phyloP scores from a whole-genome alignment of 192 early-diverging fungal genomes.

The Backusella morwellensis region DNA sequence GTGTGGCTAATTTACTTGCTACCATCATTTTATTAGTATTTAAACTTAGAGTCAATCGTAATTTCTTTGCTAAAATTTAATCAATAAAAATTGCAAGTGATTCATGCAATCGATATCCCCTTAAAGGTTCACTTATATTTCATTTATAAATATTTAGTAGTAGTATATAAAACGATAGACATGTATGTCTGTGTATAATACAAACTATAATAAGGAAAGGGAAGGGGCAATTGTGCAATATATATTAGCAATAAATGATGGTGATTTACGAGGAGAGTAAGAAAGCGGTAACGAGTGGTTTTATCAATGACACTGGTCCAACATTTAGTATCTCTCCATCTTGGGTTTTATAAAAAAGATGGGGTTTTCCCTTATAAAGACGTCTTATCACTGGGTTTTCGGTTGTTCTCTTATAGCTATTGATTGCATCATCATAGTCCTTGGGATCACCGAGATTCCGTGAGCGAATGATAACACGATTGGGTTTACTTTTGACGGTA shows the following conservation, averaged over 20 bases:
- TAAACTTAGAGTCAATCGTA: constrained; percentile 17
- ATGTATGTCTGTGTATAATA: background rate
- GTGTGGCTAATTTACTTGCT: constrained; percentile 8
- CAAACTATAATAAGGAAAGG: background rate
- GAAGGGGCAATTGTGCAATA: background rate
- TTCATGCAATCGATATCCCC: no score
- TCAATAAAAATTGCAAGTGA: background rate
- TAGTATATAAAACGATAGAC: no score
- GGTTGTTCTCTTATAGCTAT: background rate
- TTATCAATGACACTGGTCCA: background rate
- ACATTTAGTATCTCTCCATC: background rate
- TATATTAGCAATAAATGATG: background rate
- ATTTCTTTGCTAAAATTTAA: constrained; percentile 17
- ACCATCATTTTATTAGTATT: constrained; percentile 4
- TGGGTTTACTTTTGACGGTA: background rate
- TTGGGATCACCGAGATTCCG: background rate
- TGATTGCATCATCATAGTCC: background rate
- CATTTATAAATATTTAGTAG: no score
- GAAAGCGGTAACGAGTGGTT: background rate
- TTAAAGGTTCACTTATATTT: no score
- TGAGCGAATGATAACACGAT: background rate
- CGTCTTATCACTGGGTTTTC: background rate
- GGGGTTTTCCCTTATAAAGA: background rate
- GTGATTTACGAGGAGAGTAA: background rate
- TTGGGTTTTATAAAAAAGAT: background rate